Evolutionary conservation across 2,329 filamentous ascomycete species (phyloP).

Genomic region (Venturia carpophila): DNA sequence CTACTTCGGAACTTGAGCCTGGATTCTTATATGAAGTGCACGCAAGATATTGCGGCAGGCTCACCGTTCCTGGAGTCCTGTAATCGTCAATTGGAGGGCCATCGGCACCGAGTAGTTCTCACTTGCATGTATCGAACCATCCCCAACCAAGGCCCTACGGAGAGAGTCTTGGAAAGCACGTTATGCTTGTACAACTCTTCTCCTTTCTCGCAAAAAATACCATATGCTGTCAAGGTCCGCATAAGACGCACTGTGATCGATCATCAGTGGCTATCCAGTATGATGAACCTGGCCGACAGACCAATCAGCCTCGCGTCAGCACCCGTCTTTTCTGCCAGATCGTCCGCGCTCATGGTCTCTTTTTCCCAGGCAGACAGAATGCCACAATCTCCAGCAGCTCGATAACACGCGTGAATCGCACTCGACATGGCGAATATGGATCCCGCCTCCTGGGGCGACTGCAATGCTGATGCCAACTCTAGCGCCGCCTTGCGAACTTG

Average conservation of each 20-base stretch:
- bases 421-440: background rate
- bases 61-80: background rate
- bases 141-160: background rate
- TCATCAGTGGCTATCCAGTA: background rate
- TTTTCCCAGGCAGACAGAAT: background rate
- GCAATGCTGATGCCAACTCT: background rate
- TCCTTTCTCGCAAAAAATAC: background rate
- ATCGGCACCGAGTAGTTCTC: background rate
- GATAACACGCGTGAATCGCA: background rate
- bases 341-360: background rate
- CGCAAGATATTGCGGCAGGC: background rate
- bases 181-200: background rate
- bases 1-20: background rate
- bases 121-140: background rate
- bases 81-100: background rate
- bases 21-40: background rate
- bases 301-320: background rate
- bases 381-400: background rate
- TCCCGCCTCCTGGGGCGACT: background rate
- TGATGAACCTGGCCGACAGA: background rate
- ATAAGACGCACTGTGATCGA: background rate
- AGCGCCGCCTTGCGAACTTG: background rate
- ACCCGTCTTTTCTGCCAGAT: background rate
- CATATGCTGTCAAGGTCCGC: background rate
- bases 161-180: background rate